Base-by-base conservation (phyloP, 371 early-diverging fungal genomes). In the Gilbertella persicaria region DNA sequence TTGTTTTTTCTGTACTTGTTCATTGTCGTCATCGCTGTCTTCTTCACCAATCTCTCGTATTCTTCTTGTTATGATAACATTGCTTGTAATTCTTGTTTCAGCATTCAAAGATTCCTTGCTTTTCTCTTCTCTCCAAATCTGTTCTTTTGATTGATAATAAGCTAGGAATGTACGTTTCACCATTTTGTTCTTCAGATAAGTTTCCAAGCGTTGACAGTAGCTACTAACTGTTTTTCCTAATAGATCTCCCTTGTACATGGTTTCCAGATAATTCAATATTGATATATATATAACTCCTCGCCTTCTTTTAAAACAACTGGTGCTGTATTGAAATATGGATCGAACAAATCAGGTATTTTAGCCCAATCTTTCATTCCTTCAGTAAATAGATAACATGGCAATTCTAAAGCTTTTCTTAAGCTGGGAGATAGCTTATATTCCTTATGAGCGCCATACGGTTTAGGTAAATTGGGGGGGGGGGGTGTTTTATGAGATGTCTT, bases 1-100 rank as follows among this genome's bases (percentile, higher is more conserved):
- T 48, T 48, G 48, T 37, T 48, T 48, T 48, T 48, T n/a, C 37
- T 48, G 48, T 48, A 48, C 48, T 48, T 48, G 48, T 48, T 48
- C 48, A 48, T 48, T 48, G 48, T 48, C 48, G 37, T 48, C 48
- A 48, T 48, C 36, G 37, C 48, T 48, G 40, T 40, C 40, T 50
- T 40, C 50, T 39, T 50, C 39, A 50, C 39, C 39, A 50, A 50
- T 26, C 48, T 37, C 37, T 50, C 28, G 24, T 26, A 39, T 50
- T 50, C 38, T 50, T 39, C 40, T 50, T 38, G 50, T 40, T 50
- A 50, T 40, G 28, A 50, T 40, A 39, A 39, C 20, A 40, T 50
- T 50, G 29, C 40, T 40, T 37, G 37, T 40, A 50, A 50, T 50
- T 50, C 50, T 50, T 50, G 50, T 39, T 50, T 50, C 50, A 39